Evolutionary conservation across 1,139 yeast species (phyloP).

Genomic region (Pneumocystis murina): DNA sequence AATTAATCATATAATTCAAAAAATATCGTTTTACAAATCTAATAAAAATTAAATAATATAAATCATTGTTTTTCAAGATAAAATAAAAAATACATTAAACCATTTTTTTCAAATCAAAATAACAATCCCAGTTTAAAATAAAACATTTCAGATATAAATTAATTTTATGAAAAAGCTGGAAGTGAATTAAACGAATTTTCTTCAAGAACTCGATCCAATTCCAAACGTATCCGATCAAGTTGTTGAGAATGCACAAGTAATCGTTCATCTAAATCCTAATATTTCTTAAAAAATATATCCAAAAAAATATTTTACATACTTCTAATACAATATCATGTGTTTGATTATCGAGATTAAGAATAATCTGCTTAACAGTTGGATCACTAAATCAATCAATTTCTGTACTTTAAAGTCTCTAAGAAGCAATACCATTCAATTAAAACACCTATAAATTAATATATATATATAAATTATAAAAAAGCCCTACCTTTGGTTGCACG

Average conservation of each 20-base stretch:
- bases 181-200: background rate
- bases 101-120: too few species aligned
- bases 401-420: background rate
- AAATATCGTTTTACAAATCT: too few species aligned
- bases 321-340: slow-evolving; percentile 10
- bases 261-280: background rate
- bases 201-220: background rate
- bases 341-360: slow-evolving; percentile 9
- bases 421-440: background rate
- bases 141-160: too few species aligned
- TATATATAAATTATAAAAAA: background rate
- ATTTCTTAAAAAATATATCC: background rate
- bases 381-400: slow-evolving; percentile 2
- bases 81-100: too few species aligned
- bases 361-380: slow-evolving; percentile 10
- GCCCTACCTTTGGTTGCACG: background rate
- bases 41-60: too few species aligned
- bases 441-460: background rate
- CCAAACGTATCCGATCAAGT: background rate
- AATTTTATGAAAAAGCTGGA: background rate
- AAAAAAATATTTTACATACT: background rate
- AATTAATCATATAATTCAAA: too few species aligned
- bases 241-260: background rate
- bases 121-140: too few species aligned
- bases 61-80: too few species aligned